Base-by-base conservation (phyloP, 148 eudicot genomes). In the Heliosperma pusillum region DNA sequence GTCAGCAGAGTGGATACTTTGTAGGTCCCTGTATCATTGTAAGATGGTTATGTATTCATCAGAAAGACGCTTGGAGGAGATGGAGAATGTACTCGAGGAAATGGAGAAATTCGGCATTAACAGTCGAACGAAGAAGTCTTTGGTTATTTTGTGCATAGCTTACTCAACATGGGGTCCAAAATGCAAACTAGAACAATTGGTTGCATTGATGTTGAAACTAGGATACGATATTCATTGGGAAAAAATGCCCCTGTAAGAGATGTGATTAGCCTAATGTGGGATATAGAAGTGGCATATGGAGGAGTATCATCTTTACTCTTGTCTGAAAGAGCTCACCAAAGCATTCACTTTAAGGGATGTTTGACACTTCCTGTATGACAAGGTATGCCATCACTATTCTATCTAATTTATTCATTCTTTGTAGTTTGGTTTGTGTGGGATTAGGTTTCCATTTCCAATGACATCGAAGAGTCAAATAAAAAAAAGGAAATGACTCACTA, bases 61-160 rank as follows among this genome's bases (percentile, higher is more conserved):
- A 24, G 84, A 92, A 60, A 83, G 82, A 55, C 92, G 97, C 26
- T 58, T 92, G 63, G 76, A 60, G 50, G 99, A 95, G 74, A 92
- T 95, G 97, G 97, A 90, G 82, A 72, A 64, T n/a, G 93, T 92
- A 72, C 88, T 89, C 61, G 62, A 70, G 71, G 96, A 90, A 81
- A 95, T 95, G 97, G 82, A 81, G 63, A 81, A 73, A 25, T 47
- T 72, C 67, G 83, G 85, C 68, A 61, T 90, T 62, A 58, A 21
- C 45, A 47, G 9, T 5, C 71, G 72, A 12, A 73, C 91, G 0
- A 85, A 81, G 76, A 90, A 79, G 75, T 89, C 96, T 29, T 79
- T 85, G 52, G 21, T 73, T 68, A 90, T 95, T 73, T 10, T 90
- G 84, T 74, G 29, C 74, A 82, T 74, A 65, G 88, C 89, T 17